These are phyloP conservation scores for Oligophagozyma castellii DNA, from an alignment of 1,139 yeast species.

Conservation along the genomic window DNA sequence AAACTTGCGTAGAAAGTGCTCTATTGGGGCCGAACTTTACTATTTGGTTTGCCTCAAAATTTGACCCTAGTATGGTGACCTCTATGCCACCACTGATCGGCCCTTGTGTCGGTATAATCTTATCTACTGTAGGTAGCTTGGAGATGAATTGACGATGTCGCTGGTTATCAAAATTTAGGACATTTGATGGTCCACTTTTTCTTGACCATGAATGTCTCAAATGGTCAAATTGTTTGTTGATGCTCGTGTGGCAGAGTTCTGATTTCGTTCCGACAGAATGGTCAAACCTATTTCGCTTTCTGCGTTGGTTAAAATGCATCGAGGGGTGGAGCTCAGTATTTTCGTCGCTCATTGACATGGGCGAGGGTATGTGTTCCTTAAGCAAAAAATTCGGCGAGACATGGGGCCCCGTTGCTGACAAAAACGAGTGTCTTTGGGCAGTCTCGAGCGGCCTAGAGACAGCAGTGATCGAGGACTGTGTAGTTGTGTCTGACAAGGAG, in stretches of 20 bases:
- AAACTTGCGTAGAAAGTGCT: conserved; percentile 77
- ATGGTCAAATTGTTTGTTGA: background rate
- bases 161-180: conserved; percentile 3
- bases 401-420: too few relatives aligned
- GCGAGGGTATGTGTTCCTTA: conserved; percentile 30
- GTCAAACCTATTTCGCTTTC: background rate
- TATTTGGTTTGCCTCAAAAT: conserved; percentile 62
- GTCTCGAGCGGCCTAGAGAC: too few relatives aligned
- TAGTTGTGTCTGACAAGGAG: too few relatives aligned
- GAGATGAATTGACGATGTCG: too few relatives aligned
- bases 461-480: background rate
- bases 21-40: conserved; percentile 72
- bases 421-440: too few relatives aligned
- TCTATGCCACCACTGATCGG: conserved; percentile 88
- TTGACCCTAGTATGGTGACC: conserved; percentile 70
- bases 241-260: background rate
- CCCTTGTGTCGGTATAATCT: conserved; percentile 84
- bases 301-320: conserved; percentile 16
- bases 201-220: too few relatives aligned
- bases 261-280: too few relatives aligned
- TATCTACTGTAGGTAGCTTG: conserved; percentile 32
- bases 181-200: conserved; percentile 4
- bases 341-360: conserved; percentile 56
- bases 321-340: conserved; percentile 41
- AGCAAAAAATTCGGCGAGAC: too few relatives aligned